Base-by-base conservation (phyloP, 192 early-diverging fungal genomes). In the Coemansia sp. region DNA sequence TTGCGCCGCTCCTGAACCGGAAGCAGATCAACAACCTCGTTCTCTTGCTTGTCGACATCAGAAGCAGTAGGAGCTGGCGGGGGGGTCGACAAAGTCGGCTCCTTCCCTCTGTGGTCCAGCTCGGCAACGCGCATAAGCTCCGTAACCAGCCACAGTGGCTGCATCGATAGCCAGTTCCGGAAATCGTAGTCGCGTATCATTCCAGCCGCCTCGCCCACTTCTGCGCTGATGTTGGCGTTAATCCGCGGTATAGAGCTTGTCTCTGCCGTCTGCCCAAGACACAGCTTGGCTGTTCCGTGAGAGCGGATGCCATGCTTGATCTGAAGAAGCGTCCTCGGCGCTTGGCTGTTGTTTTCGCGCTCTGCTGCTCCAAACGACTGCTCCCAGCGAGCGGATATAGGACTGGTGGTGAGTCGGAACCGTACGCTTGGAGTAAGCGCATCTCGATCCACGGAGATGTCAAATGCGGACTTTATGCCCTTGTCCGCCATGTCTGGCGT, bases 121-220 rank as follows among this genome's bases (percentile, higher is more conserved):
- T 58, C 45, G 12, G 48, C 18, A 4, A 63, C 13, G 20, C 60
- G 67, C 18, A 61, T 39, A 4, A 82, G 33, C 59, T 66, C 62
- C 0, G 71, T 66, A 12, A 58, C 72, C 26, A 77, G 65, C 80
- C 80, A 82, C 37, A 82, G 56, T 10, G 80, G 80, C 68, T 77
- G 80, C 80, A 77, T 77, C 2, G 80, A 70, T 12, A 82, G 71
- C 80, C 80, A 82, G n/a, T 61, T 43, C 10, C 64, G 33, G 35
- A 77, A 82, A 9, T 82, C 80, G 43, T 72, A 65, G 37, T 82
- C 75, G 59, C 80, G 74, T 35, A 77, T 21, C 64, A 68, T 71
- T 12, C 45, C 60, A 1, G 55, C 53, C 9, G 73, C 56, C 4
- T 77, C 75, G 25, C 80, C 69, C 15, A 66, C 40, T 37, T 74